Conservation (phyloP, 176 grass and related monocot species). For the Bromus sterilis region DNA sequence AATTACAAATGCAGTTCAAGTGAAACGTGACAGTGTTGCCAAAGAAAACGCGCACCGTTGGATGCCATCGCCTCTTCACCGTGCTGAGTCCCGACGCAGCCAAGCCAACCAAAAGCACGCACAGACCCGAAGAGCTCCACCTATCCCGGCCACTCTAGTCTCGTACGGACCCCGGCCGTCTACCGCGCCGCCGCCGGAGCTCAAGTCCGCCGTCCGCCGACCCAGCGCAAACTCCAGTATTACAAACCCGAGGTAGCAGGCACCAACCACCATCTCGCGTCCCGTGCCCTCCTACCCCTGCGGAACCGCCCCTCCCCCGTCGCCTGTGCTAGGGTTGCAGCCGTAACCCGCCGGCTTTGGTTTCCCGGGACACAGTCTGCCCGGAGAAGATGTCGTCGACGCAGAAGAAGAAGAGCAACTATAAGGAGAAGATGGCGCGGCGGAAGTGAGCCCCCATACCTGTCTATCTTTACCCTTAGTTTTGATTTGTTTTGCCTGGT, state of each 20-base stretch:
- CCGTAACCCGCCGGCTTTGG: background rate
- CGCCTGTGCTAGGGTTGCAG: background rate
- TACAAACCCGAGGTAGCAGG: background rate
- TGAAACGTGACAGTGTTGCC: background rate
- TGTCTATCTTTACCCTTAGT: background rate
- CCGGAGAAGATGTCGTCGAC: conserved; percentile 46
- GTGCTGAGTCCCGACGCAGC: no score
- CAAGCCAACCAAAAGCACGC: no score
- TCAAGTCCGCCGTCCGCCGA: background rate
- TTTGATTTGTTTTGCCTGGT: background rate
- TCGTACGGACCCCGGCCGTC: background rate
- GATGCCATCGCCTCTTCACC: background rate
- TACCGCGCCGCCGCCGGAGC: background rate
- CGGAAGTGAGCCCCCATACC: conserved; percentile 53
- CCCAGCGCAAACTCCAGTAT: background rate
- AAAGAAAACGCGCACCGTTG: background rate
- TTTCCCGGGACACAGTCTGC: background rate
- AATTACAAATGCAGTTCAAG: no score
- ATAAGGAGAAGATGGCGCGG: conserved; percentile 88
- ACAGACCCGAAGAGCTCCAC: background rate
- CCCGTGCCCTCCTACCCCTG: background rate
- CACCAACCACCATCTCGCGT: background rate
- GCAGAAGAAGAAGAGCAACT: conserved; percentile 64
- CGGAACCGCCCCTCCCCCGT: background rate
- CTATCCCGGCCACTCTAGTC: background rate